Conservation (phyloP, 176 grass and related monocot genomes). For the Cenchrus fungigraminus region DNA sequence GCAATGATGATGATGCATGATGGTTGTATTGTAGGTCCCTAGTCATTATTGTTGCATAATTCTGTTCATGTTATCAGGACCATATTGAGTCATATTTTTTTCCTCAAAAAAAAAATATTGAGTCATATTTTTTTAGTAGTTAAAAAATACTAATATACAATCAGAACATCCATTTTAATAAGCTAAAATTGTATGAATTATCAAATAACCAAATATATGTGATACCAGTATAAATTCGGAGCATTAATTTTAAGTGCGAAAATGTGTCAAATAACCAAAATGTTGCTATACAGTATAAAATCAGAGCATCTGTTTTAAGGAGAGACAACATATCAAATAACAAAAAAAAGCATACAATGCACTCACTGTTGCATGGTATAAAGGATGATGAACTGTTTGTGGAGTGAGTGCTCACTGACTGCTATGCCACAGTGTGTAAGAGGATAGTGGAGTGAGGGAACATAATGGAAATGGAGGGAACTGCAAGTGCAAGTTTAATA, state of each 20-base stretch:
- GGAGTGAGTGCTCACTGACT: slow-evolving; percentile 45
- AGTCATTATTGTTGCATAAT: slow-evolving; percentile 3
- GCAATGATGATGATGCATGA: slow-evolving; percentile 8
- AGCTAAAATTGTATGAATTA: not conserved
- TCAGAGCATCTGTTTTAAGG: not conserved
- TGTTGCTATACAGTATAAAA: not conserved
- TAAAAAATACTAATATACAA: not conserved
- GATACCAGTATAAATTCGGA: not conserved
- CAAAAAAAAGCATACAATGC: slow-evolving; percentile 28
- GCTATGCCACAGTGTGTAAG: slow-evolving; percentile 43
- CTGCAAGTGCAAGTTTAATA: slow-evolving; percentile 63
- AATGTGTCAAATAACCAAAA: slow-evolving; percentile 2
- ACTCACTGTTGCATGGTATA: slow-evolving; percentile 36
- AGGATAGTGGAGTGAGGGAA: slow-evolving; percentile 45
- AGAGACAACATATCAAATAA: slow-evolving; percentile 30
- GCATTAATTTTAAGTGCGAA: not conserved
- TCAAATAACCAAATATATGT: not conserved
- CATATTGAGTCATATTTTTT: not conserved
- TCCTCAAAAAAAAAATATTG: not conserved
- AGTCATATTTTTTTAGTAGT: not conserved
- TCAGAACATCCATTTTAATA: not conserved
- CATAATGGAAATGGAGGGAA: slow-evolving; percentile 41
- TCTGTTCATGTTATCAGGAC: slow-evolving; percentile 28
- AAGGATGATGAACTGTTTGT: slow-evolving; percentile 43
- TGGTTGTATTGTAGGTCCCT: not conserved